A percentile compares a stretch with the other conserved stretches of the same genome.
These are phyloP conservation scores for Cocos nucifera DNA, from an alignment of 176 grass and related monocot species.

Conservation along the genomic window DNA sequence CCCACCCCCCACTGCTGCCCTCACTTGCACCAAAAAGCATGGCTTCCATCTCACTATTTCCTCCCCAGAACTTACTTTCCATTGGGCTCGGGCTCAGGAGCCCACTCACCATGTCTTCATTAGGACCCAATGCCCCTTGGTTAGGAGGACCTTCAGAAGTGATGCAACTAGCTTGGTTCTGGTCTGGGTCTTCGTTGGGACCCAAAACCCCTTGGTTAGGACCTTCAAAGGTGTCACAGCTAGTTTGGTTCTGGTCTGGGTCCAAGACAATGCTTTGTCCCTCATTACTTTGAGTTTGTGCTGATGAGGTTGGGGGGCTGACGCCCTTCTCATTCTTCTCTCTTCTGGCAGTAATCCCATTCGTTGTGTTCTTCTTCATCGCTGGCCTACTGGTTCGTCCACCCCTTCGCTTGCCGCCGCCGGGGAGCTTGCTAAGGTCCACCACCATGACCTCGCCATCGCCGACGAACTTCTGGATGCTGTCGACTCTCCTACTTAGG, in stretches of 20 bases:
- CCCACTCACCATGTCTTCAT: slow-evolving; percentile 33
- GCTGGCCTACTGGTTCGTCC: slow-evolving; percentile 12
- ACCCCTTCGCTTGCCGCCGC: slow-evolving; percentile 31
- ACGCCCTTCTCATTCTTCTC: neutral
- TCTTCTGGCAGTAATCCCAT: neutral
- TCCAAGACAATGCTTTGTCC: slow-evolving; percentile 1
- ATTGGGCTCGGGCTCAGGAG: neutral
- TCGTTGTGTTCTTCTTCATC: neutral
- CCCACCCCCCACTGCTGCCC: too few species aligned
- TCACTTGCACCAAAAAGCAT: too few species aligned
- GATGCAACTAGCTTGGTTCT: slow-evolving; percentile 15
- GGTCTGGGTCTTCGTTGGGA: slow-evolving; percentile 11
- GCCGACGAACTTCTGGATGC: neutral
- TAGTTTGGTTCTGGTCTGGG: slow-evolving; percentile 23
- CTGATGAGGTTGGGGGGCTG: neutral
- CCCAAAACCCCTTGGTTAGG: too few species aligned
- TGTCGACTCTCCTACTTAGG: slow-evolving; percentile 15
- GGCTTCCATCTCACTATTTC: too few species aligned
- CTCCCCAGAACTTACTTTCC: neutral
- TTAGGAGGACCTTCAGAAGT: neutral
- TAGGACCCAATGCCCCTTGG: slow-evolving; percentile 25
- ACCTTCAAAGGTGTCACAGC: slow-evolving; percentile 25
- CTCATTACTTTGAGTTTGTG: slow-evolving; percentile 20
- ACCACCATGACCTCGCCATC: slow-evolving; percentile 14
- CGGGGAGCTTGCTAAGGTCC: slow-evolving; percentile 38